Percentiles rank a stretch among this genome's conserved stretches.
These are phyloP conservation scores for Tagetes patula DNA, from an alignment of 129 eudicot species.

Conservation along the genomic window DNA sequence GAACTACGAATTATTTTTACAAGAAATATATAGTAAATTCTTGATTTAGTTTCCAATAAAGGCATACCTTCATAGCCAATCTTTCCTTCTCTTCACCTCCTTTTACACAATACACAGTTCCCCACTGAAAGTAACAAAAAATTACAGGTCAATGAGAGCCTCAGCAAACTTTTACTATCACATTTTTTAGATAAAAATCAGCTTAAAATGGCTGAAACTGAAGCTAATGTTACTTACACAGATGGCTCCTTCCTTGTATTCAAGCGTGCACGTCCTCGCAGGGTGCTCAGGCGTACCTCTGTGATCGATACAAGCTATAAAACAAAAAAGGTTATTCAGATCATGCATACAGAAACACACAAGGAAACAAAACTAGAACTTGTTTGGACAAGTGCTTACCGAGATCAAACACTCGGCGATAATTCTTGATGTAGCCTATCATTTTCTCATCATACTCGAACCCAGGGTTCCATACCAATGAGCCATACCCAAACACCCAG, in stretches of 20 bases:
- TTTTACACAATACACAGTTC: slow-evolving; percentile 81
- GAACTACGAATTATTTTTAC: no score
- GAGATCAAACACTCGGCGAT: slow-evolving; percentile 84
- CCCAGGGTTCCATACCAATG: slow-evolving; percentile 98
- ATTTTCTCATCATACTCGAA: slow-evolving; percentile 83
- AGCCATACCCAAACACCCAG: slow-evolving; percentile 98
- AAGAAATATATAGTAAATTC: not conserved
- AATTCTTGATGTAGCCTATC: slow-evolving; percentile 77
- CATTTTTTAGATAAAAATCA: not conserved
- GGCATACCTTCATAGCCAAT: slow-evolving; percentile 75
- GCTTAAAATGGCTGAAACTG: not conserved
- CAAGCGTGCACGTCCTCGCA: slow-evolving; percentile 94
- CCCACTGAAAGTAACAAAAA: slow-evolving; percentile 59
- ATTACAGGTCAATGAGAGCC: not conserved
- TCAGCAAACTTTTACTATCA: not conserved
- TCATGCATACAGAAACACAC: not conserved
- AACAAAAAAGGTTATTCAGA: not conserved
- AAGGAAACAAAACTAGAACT: not conserved
- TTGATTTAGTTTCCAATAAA: not conserved
- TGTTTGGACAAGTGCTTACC: slow-evolving; percentile 40
- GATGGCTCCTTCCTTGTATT: slow-evolving; percentile 63
- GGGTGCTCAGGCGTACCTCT: slow-evolving; percentile 97
- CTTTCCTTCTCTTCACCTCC: slow-evolving; percentile 89
- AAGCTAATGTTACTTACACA: slow-evolving; percentile 56
- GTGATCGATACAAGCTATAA: slow-evolving; percentile 93